Evolutionary conservation across 805 yeast genomes (phyloP), one percentile per base, ranked within the genome.

Genomic region (Yamadazyma sp.): DNA sequence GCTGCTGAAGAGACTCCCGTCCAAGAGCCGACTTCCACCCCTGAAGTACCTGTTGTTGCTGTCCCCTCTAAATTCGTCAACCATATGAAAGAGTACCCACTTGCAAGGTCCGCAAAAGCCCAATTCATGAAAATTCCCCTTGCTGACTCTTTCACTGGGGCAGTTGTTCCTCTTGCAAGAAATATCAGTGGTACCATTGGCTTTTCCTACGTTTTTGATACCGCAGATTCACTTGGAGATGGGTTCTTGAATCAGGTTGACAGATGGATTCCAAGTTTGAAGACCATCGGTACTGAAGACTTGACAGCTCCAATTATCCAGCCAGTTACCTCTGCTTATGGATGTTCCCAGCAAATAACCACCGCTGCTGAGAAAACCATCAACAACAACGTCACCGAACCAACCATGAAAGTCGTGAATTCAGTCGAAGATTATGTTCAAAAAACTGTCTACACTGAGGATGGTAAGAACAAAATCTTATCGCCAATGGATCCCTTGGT

Each of bases 391-490:
- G 41, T 72, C 2, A 47, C 67, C n/a, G 53, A 57, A 21, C 85
- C 89, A 20, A 58, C 78, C 3, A 73, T 73, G 45, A 60, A 61
- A 44, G 67, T 72, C 15, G 60, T 77, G 18, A 53, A 64, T 47
- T 71, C 67, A 34, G 60, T 72, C 41, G 78, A 84, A 45, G 67
- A 65, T 35, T 61, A 60, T 37, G 74, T 78, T 52, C 73, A 77
- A 52, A 63, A 71, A 32, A 67, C 75, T 21, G 51, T 78, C 27
- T 72, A 74, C 54, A 79, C 80, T 51, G 69, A 76, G 6, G 64
- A 77, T 20, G 87, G 87, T 16, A 78, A 77, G 51, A 83, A 85
- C 27, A 54, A 80, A 35, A 47, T 84, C 25, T 70, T 87, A 47
- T 68, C 82, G n/a, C 71, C 75, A 16, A 51, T 81, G 15, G 88